A percentile compares a stretch with the other conserved stretches of the same genome.
phyloP scores from a whole-genome alignment of 73 alveolate genomes.

The Paramecium bursaria region DNA sequence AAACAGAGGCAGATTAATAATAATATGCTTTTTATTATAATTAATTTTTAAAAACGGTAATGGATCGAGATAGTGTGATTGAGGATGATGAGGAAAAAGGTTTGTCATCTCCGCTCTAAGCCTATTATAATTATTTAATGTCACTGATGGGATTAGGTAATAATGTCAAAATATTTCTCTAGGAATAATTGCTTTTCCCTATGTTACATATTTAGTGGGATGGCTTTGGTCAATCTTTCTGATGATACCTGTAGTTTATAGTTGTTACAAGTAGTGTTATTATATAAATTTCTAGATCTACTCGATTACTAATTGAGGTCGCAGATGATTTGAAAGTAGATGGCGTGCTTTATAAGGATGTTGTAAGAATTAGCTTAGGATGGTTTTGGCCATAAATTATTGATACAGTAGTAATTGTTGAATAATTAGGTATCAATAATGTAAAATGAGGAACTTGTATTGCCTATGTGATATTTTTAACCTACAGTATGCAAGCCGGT shows the following conservation, averaged over 20 bases:
- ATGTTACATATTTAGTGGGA: not conserved
- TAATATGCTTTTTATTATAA: no score
- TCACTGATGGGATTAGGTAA: not conserved
- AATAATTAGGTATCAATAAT: conserved; percentile 33
- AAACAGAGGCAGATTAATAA: no score
- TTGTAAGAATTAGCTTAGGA: conserved; percentile 27
- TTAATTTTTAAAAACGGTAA: no score
- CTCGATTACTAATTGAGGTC: conserved; percentile 18
- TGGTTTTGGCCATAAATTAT: conserved; percentile 4
- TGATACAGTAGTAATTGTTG: conserved; percentile 17
- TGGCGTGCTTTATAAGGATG: conserved; percentile 38
- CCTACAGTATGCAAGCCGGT: not conserved
- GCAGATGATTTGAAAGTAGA: conserved; percentile 52
- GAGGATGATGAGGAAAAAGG: no score
- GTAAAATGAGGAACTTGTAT: no score
- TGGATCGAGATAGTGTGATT: no score
- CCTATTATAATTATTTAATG: not conserved
- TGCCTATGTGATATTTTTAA: conserved; percentile 47
- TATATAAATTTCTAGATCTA: conserved; percentile 1
- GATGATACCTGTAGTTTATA: conserved; percentile 12
- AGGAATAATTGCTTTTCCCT: not conserved
- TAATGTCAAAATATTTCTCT: not conserved
- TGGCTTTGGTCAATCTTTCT: conserved; percentile 52
- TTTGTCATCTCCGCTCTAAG: not conserved
- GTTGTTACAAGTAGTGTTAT: conserved; percentile 34